Conservation (phyloP, 306 rosid genomes). For the Dalbergia oliveri region DNA sequence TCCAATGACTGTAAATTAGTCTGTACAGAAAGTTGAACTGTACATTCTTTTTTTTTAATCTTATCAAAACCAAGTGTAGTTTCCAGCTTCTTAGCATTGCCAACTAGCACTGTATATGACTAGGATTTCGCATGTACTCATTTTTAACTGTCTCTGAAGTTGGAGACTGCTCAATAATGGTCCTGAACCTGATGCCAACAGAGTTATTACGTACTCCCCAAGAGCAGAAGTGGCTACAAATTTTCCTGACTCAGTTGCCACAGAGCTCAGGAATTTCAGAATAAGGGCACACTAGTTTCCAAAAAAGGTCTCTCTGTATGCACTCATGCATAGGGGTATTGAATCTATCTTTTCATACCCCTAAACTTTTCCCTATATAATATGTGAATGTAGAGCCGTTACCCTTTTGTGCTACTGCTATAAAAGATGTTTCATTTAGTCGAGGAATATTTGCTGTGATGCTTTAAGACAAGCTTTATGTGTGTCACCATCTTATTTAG, state of each 20-base stretch:
- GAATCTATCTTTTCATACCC: slow-evolving; percentile 19
- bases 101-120: slow-evolving; percentile 43
- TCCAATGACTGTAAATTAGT: slow-evolving; percentile 52
- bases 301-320: slow-evolving; percentile 41
- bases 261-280: slow-evolving; percentile 41
- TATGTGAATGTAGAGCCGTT: background rate
- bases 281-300: slow-evolving; percentile 45
- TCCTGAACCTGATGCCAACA: slow-evolving; percentile 31
- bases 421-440: slow-evolving; percentile 44
- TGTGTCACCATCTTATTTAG: background rate
- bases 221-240: slow-evolving; percentile 36
- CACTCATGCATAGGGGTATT: slow-evolving; percentile 19
- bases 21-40: slow-evolving; percentile 58
- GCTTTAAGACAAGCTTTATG: slow-evolving; percentile 4
- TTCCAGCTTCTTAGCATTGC: slow-evolving; percentile 37
- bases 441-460: slow-evolving; percentile 38
- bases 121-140: slow-evolving; percentile 36
- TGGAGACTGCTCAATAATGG: slow-evolving; percentile 50
- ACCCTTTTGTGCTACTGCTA: slow-evolving; percentile 30
- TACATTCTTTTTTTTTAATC: slow-evolving; percentile 43
- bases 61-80: slow-evolving; percentile 34
- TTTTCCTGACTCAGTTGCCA: slow-evolving; percentile 21
- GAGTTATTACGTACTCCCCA: slow-evolving; percentile 28
- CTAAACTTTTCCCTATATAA: too few species aligned
- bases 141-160: slow-evolving; percentile 43